Evolutionary conservation across 1,284 basidiomycete genomes (phyloP), one percentile per base, ranked within the genome.

Genomic region (Sporisorium graminicola): DNA sequence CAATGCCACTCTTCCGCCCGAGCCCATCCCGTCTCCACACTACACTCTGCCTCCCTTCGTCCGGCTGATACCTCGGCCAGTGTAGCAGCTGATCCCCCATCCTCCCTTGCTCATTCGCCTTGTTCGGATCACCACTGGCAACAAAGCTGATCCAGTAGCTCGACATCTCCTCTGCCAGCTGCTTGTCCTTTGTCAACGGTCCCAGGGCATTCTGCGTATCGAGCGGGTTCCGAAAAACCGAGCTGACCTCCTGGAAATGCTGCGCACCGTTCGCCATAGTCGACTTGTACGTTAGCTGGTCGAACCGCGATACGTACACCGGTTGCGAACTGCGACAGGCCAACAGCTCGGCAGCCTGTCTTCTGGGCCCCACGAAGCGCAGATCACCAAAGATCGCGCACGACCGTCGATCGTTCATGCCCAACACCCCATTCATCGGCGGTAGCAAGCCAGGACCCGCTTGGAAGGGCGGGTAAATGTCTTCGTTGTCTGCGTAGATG

Each of bases 101-200:
- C 40, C 16, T 47, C 14, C 46, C 51, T 27, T 55, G n/a, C 14
- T 59, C 20, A 12, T 26, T 42, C n/a, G 63, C 70, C 29, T 33
- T 53, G 54, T 82, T 82, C 13, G 81, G 81, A 47, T 75, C 62
- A 1, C 65, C 66, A 33, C 65, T 68, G 20, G 72, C 65, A 27
- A 80, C 77, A 58, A 80, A 81, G 43, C 65, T 66, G 53, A 81
- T 60, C 78, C 76, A 82, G 54, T 77, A 76, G 51, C 64, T 68
- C 12, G 69, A 67, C 65, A 82, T 77, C 29, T 78, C 68, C 0
- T 77, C 51, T 16, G 81, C 71, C 22, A 82, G 74, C 24, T 59
- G 52, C 27, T 54, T 43, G 43, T 81, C 79, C 24, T 68, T 65
- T 1, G 46, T 40, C 12, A 73, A 50, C 3, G 58, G 66, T 12